phyloP scores from a whole-genome alignment of 371 early-diverging fungal species.

The Mucor sp. region DNA sequence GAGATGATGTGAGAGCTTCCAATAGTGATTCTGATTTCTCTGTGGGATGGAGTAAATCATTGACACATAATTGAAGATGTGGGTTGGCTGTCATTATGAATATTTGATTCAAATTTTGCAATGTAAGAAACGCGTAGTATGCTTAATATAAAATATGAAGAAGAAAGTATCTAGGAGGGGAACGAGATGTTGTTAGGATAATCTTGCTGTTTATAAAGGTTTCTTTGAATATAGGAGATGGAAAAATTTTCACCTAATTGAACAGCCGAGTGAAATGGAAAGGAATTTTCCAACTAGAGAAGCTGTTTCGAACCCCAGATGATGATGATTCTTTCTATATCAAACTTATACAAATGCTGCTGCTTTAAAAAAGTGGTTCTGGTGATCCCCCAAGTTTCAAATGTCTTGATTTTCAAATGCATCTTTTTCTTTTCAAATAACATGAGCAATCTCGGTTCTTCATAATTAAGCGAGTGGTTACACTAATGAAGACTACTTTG shows the following conservation, averaged over 20 bases:
- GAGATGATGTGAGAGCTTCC: slow-evolving; percentile 29
- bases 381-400: slow-evolving; percentile 1
- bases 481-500: neutral
- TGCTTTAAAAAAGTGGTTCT: neutral
- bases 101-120: neutral
- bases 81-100: slow-evolving; percentile 3
- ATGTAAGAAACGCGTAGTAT: slow-evolving; percentile 1
- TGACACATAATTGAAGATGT: slow-evolving; percentile 30
- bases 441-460: neutral
- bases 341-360: neutral
- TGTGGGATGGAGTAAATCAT: slow-evolving; percentile 35
- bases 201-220: neutral
- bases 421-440: neutral
- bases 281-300: neutral
- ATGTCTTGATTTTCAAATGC: neutral
- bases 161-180: neutral
- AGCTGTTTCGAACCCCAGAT: neutral
- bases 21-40: slow-evolving; percentile 29
- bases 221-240: slow-evolving; percentile 14
- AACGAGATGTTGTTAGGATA: neutral
- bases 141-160: neutral
- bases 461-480: neutral
- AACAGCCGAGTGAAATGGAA: slow-evolving; percentile 7
- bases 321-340: neutral
- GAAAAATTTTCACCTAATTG: slow-evolving; percentile 11